Base-by-base conservation (phyloP, 177 flowering plant genomes). In the Vitis hybrid region DNA sequence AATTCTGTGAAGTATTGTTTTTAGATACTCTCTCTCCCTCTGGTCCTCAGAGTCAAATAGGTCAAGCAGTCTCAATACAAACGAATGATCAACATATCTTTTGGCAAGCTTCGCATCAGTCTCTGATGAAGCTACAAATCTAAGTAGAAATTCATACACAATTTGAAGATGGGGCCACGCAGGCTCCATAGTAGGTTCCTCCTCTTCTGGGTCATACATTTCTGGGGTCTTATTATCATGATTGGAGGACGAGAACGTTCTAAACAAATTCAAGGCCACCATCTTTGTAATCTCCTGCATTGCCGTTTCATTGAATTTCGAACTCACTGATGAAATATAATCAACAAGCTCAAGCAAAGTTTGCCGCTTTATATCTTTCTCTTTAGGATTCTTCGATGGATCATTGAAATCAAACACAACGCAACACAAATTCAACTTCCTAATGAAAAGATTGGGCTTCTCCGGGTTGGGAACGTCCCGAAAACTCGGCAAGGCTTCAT, bases 11-110 rank as follows among this genome's bases (percentile, higher is more conserved):
- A 91, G 84, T 58, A 90, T 88, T 15, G 91, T 90, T 80, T 92
- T 92, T 71, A 92, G 66, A 77, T 89, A 92, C 76, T 91, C 97
- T 81, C 97, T 86, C 81, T 91, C 97, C 68, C 97, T 76, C 61
- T 87, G 97, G 73, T 91, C 97, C 78, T 91, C 97, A 1, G 97
- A 91, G 63, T 91, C 96, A 78, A 91, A 91, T 28, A 91, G 84
- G 64, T 91, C 97, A 2, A 91, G 88, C 84, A 91, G 69, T 75
- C 84, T 81, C 83, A 90, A 79, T 71, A 91, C 89, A 70, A 91
- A 91, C 12, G 91, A 84, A 71, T 90, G 97, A 63, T 91, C 97
- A 69, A 91, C 76, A 68, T 83, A 90, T 76, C 93, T 82, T 72
- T 92, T 92, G 1, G 97, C 93, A 68, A 92, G 83, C 82, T 90